Percentiles rank a stretch among this genome's conserved stretches.
Evolutionary conservation across 345 rosid genomes (phyloP).

Genomic region (Moricandia arvensis): DNA sequence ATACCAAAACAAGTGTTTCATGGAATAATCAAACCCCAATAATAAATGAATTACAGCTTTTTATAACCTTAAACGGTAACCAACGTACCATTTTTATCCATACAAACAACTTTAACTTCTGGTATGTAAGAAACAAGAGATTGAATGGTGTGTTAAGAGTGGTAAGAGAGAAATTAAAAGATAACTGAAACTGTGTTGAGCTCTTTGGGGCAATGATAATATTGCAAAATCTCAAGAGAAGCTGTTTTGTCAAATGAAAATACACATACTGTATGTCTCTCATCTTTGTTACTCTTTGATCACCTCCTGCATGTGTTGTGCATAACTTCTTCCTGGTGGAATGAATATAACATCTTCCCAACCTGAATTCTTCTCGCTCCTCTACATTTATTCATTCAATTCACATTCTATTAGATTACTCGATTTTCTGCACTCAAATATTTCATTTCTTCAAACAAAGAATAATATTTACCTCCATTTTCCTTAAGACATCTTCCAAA

Average conservation of each 20-base stretch:
- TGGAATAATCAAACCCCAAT: not conserved
- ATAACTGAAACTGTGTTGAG: not conserved
- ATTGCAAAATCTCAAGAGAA: constrained; percentile 28
- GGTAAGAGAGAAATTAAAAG: not conserved
- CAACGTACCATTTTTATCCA: not conserved
- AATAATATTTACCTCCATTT: constrained; percentile 71
- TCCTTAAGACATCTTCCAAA: constrained; percentile 81
- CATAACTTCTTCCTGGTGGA: constrained; percentile 90
- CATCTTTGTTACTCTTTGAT: constrained; percentile 13
- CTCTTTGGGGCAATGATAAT: constrained; percentile 14
- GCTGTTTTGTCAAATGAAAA: constrained; percentile 22
- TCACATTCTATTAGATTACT: constrained; percentile 14
- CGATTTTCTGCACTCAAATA: not conserved
- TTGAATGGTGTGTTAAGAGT: not conserved
- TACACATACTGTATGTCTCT: not conserved
- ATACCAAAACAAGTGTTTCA: not conserved
- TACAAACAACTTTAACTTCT: not conserved
- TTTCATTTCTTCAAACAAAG: not conserved
- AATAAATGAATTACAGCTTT: not conserved
- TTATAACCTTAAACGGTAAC: not conserved
- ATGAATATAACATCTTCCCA: constrained; percentile 95
- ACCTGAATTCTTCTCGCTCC: constrained; percentile 84
- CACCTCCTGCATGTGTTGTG: constrained; percentile 83
- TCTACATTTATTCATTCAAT: constrained; percentile 42
- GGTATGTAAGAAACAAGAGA: not conserved